Conservation (phyloP, 192 early-diverging fungal species). For the Backusella westeae region DNA sequence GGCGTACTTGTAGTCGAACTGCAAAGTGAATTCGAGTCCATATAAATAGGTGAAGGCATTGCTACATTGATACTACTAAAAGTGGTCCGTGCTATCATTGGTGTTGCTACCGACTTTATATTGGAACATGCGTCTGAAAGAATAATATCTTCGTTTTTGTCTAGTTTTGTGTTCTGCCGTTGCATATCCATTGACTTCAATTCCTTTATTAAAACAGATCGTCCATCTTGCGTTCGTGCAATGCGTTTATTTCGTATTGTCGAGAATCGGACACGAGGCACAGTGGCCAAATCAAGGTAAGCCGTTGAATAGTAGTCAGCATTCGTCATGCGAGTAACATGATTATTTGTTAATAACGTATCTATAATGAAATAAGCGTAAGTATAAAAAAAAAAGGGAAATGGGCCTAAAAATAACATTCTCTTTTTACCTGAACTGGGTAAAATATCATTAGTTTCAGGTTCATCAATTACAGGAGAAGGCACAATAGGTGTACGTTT, state of each 20-base stretch:
- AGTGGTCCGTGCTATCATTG: background rate
- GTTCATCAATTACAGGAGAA: background rate
- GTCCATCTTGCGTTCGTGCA: background rate
- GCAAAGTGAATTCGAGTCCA: background rate
- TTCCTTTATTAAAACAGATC: background rate
- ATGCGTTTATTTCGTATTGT: slow-evolving; percentile 5
- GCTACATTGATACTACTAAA: background rate
- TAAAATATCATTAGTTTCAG: background rate
- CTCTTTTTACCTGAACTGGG: background rate
- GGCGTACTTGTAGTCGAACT: background rate
- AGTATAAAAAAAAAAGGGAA: too few relatives aligned
- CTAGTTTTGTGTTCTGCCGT: background rate
- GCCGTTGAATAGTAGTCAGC: slow-evolving; percentile 15
- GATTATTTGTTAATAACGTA: background rate
- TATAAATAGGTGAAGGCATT: background rate
- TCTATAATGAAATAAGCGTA: background rate
- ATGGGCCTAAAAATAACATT: too few relatives aligned
- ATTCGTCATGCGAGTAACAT: background rate
- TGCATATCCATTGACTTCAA: background rate
- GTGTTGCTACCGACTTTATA: background rate
- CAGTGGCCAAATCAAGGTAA: slow-evolving; percentile 34
- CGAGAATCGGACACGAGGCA: background rate
- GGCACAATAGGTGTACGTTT: background rate
- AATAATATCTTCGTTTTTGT: background rate
- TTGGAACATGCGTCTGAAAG: slow-evolving; percentile 1